These are phyloP conservation scores for Psilocybe mexicana DNA, from an alignment of 1,284 basidiomycete genomes.

Conservation along the genomic window DNA sequence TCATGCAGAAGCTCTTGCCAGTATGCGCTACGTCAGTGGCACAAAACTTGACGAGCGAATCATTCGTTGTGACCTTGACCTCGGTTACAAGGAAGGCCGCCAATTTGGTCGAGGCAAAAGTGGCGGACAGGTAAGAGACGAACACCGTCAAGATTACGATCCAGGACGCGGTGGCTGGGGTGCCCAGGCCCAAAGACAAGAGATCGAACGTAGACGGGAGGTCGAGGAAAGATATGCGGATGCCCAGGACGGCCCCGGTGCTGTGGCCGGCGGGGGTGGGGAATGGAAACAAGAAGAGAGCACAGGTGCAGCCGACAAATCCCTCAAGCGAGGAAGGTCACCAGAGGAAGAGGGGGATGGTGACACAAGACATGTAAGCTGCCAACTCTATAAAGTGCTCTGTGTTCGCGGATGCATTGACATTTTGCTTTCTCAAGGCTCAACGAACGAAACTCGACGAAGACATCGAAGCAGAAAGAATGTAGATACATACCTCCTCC, in stretches of 20 bases:
- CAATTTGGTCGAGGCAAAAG: conserved; percentile 98
- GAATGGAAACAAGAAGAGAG: conserved; percentile 75
- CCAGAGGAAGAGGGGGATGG: conserved; percentile 66
- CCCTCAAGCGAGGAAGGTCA: conserved; percentile 66
- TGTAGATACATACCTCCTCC: conserved; percentile 41
- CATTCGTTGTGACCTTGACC: conserved; percentile 96
- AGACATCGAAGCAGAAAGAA: conserved; percentile 60
- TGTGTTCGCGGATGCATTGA: conserved; percentile 1
- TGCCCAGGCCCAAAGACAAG: conserved; percentile 76
- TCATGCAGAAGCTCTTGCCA: conserved; percentile 90
- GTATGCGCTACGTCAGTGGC: conserved; percentile 92
- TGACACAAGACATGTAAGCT: conserved; percentile 49
- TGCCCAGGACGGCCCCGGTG: conserved; percentile 75
- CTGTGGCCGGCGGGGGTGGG: conserved; percentile 82
- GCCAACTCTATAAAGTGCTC: conserved; percentile 7
- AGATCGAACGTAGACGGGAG: conserved; percentile 79
- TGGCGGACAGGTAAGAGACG: conserved; percentile 95
- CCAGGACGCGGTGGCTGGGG: conserved; percentile 97
- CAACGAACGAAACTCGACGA: conserved; percentile 62
- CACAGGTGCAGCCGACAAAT: conserved; percentile 30
- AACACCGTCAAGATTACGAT: conserved; percentile 97
- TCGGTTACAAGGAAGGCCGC: conserved; percentile 96
- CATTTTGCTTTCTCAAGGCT: conserved; percentile 30
- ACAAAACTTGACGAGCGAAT: conserved; percentile 99
- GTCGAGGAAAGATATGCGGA: conserved; percentile 91